Evolutionary conservation across 306 rosid species (phyloP).

Genomic region (Canavalia ensiformis): DNA sequence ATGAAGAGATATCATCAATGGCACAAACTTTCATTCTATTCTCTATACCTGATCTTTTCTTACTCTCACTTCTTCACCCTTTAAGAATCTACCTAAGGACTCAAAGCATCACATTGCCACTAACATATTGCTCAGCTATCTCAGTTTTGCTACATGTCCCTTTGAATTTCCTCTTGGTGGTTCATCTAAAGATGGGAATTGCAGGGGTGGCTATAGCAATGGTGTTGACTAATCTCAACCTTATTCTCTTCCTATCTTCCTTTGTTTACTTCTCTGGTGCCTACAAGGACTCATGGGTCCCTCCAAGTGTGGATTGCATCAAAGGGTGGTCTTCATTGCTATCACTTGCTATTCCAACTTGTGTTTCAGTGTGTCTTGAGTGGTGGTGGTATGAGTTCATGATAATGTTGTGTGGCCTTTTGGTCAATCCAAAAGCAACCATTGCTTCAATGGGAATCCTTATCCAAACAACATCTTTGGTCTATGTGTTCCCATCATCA

Average conservation of each 20-base stretch:
- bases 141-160: conserved; percentile 86
- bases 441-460: conserved; percentile 94
- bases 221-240: conserved; percentile 82
- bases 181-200: conserved; percentile 75
- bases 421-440: conserved; percentile 84
- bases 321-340: conserved; percentile 86
- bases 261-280: conserved; percentile 80
- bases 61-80: conserved; percentile 94
- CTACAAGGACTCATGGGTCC: conserved; percentile 77
- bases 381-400: conserved; percentile 99
- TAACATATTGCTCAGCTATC: conserved; percentile 85
- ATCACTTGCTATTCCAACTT: conserved; percentile 82
- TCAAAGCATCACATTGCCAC: conserved; percentile 80
- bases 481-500: conserved; percentile 93
- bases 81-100: conserved; percentile 86
- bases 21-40: conserved; percentile 83
- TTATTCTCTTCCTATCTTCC: conserved; percentile 64
- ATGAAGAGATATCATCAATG: conserved; percentile 74
- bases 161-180: conserved; percentile 73
- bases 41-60: conserved; percentile 84
- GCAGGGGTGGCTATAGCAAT: conserved; percentile 89
- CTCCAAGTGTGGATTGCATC: conserved; percentile 74
- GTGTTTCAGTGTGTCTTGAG: conserved; percentile 90
- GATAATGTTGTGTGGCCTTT: conserved; percentile 88
- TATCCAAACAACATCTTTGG: conserved; percentile 90